Evolutionary conservation across 2,329 filamentous ascomycete species (phyloP), one percentile per base, ranked within the genome.

Genomic region (Leptographium flavum): DNA sequence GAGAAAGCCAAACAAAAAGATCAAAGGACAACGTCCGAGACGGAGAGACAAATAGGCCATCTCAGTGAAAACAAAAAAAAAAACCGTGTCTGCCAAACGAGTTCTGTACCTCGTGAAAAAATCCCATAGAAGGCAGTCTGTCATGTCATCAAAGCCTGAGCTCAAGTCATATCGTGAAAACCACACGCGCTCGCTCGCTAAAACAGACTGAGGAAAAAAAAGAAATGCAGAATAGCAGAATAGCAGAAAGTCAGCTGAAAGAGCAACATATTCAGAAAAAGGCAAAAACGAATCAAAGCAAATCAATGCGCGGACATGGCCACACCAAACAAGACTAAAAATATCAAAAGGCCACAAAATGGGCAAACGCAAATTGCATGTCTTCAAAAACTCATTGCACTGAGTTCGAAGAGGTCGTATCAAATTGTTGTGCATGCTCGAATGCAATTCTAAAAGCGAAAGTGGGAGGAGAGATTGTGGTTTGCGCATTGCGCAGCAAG

Each of bases 271-370:
- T 19, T 17, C 15, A 5, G 21, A 32, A 44, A 37, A 32, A 19
- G 9, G 11, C 23, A 39, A 23, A 48, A 49, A 46, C 15, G 39
- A n/a, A 46, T 48, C 42, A 51, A 55, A 53, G 45, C 44, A 50
- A 43, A 19, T 39, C 27, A 23, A 28, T 30, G n/a, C 17, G 33
- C 33, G 43, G 41, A 43, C 35, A 45, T 43, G 47, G 47, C 39
- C 47, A 32, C 39, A 44, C 28, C 21, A 47, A 40, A 25, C 23
- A 42, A 39, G n/a, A 48, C 31, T 15, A 42, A 5, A 53, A 53
- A 38, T 43, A 43, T 22, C 42, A 13, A n/a, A 9, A 10, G 32
- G 6, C 4, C 5, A 21, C n/a, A 35, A 10, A 35, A 10, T 6
- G 8, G n/a, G n/a, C n/a, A 35, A 19, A 28, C 3, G 27, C 27